Evolutionary conservation across 192 early-diverging fungal species (phyloP).

Genomic region (Thamnidium elegans): DNA sequence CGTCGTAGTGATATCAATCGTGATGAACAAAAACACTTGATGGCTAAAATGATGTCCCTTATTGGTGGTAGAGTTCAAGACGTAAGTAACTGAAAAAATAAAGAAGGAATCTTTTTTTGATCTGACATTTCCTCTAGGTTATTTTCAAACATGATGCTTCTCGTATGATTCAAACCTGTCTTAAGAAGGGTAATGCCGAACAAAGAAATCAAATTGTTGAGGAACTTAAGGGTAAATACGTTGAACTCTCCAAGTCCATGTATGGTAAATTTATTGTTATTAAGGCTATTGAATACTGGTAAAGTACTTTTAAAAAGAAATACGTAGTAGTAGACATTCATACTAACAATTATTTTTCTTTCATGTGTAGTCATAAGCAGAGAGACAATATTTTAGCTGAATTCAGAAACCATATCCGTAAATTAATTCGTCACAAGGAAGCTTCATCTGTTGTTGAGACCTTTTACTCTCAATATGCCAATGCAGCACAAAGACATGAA

Average conservation of each 20-base stretch:
- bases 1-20: slow-evolving; percentile 67
- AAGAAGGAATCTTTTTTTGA: neutral
- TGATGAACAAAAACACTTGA: slow-evolving; percentile 58
- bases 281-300: slow-evolving; percentile 84
- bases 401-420: slow-evolving; percentile 78
- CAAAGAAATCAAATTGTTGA: slow-evolving; percentile 77
- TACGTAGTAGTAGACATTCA: neutral
- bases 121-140: slow-evolving; percentile 36
- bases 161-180: slow-evolving; percentile 83
- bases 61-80: slow-evolving; percentile 81
- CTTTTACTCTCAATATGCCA: slow-evolving; percentile 79
- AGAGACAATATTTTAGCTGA: slow-evolving; percentile 71
- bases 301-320: slow-evolving; percentile 11
- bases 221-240: slow-evolving; percentile 76
- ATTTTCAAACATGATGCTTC: slow-evolving; percentile 96
- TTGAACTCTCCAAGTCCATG: slow-evolving; percentile 69
- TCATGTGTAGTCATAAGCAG: slow-evolving; percentile 55
- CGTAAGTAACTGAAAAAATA: slow-evolving; percentile 18
- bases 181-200: slow-evolving; percentile 82
- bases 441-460: slow-evolving; percentile 85
- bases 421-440: slow-evolving; percentile 85
- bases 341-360: neutral
- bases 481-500: slow-evolving; percentile 62
- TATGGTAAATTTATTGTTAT: slow-evolving; percentile 90
- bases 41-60: slow-evolving; percentile 80